A percentile compares a stretch with the other conserved stretches of the same genome.
These are phyloP conservation scores for Metahyphopichia silvanorum DNA, from an alignment of 805 yeast genomes.

Conservation along the genomic window DNA sequence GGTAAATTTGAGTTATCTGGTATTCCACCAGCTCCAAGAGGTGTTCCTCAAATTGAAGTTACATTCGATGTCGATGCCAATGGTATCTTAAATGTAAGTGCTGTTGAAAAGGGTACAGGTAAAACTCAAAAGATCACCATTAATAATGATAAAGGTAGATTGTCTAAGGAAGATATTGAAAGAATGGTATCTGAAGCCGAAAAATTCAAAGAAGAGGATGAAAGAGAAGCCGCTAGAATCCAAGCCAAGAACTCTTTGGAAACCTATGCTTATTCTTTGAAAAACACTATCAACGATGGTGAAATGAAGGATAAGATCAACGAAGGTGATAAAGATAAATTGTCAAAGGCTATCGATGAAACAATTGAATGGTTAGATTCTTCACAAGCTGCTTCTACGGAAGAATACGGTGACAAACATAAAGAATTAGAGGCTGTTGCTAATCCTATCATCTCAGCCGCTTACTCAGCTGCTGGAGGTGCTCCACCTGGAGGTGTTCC, in stretches of 20 bases:
- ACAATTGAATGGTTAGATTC: conserved; percentile 39
- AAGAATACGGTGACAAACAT: conserved; percentile 38
- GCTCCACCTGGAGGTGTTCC: conserved; percentile 27
- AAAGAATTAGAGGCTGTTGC: conserved; percentile 40
- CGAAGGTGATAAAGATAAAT: conserved; percentile 51
- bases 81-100: conserved; percentile 82
- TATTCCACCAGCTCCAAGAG: conserved; percentile 90
- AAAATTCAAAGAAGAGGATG: conserved; percentile 89
- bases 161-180: conserved; percentile 90
- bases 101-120: conserved; percentile 93
- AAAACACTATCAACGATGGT: conserved; percentile 58
- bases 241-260: conserved; percentile 87
- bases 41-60: conserved; percentile 87
- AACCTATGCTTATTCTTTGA: conserved; percentile 81
- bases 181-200: conserved; percentile 98
- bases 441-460: conserved; percentile 36
- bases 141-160: conserved; percentile 91
- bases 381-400: conserved; percentile 37
- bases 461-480: conserved; percentile 29
- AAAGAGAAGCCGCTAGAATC: conserved; percentile 74
- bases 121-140: conserved; percentile 87
- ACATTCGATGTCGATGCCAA: conserved; percentile 86
- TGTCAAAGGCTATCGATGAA: conserved; percentile 39
- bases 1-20: conserved; percentile 86
- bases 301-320: conserved; percentile 43